Evolutionary conservation across 306 rosid genomes (phyloP).

Genomic region (Potentilla sterilis): DNA sequence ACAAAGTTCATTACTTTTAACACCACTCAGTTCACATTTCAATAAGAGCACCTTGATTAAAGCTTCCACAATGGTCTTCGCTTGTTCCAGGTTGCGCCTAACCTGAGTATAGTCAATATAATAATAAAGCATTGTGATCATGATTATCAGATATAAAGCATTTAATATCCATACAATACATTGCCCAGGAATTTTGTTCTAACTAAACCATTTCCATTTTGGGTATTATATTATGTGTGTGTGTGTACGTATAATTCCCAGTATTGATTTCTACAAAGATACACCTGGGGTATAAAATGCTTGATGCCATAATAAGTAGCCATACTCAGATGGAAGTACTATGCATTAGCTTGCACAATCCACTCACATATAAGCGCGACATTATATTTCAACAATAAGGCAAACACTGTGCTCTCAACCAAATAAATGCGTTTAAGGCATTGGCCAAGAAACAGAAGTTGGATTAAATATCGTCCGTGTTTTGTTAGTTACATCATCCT

Average conservation of each 20-base stretch:
- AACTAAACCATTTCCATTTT: not conserved
- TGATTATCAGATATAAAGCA: not conserved
- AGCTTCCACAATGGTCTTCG: constrained; percentile 84
- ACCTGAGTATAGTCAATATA: constrained; percentile 51
- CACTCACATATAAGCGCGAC: not conserved
- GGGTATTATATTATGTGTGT: no score
- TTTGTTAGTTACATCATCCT: not conserved
- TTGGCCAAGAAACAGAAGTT: not conserved
- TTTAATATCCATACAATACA: not conserved
- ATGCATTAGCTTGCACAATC: not conserved
- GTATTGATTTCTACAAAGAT: not conserved
- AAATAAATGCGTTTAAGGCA: not conserved
- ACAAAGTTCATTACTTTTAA: constrained; percentile 1
- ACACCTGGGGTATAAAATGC: not conserved
- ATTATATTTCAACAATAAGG: not conserved
- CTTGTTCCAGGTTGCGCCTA: constrained; percentile 97
- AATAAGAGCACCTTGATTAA: constrained; percentile 67
- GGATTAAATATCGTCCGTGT: not conserved
- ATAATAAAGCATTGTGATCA: constrained; percentile 9
- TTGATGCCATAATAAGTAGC: not conserved
- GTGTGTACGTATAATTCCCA: not conserved
- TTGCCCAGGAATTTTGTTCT: not conserved
- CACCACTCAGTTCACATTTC: constrained; percentile 20
- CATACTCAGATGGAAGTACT: not conserved
- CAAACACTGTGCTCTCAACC: not conserved